A percentile compares a stretch with the other conserved stretches of the same genome.
Conservation (phyloP, 345 rosid genomes). For the Kandelia obovata region DNA sequence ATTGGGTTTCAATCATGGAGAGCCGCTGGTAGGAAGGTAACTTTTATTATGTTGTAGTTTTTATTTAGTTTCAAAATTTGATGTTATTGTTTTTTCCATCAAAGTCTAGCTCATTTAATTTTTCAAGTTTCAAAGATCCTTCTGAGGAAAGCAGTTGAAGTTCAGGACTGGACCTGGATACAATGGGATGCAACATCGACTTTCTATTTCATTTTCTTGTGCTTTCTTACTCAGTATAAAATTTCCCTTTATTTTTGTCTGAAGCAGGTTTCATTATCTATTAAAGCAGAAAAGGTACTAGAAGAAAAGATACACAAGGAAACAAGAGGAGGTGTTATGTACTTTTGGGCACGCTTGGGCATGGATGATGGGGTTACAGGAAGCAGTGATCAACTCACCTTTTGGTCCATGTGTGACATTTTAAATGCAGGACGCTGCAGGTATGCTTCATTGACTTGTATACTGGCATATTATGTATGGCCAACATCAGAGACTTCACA, state of each 20-base stretch:
- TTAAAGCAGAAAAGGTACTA: slow-evolving; percentile 23
- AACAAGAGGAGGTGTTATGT: slow-evolving; percentile 28
- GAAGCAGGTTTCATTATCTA: slow-evolving; percentile 30
- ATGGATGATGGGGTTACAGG: slow-evolving; percentile 20
- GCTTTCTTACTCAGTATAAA: background rate
- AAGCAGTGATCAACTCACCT: slow-evolving; percentile 16
- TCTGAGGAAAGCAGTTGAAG: background rate
- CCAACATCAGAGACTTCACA: background rate
- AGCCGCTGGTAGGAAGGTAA: slow-evolving; percentile 95
- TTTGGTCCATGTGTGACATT: slow-evolving; percentile 36
- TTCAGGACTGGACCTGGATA: background rate
- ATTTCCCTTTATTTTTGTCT: background rate
- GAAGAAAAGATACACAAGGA: slow-evolving; percentile 26
- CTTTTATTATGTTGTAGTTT: slow-evolving; percentile 20
- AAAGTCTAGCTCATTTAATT: background rate
- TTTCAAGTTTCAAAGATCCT: background rate
- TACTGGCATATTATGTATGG: too few relatives aligned
- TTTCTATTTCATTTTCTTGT: background rate
- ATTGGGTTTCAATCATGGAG: slow-evolving; percentile 99
- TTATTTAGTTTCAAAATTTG: background rate
- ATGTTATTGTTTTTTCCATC: background rate
- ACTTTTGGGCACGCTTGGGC: slow-evolving; percentile 29
- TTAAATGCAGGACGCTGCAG: slow-evolving; percentile 35
- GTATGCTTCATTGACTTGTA: slow-evolving; percentile 10
- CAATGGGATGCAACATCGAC: too few relatives aligned